Percentiles rank a stretch among this genome's conserved stretches.
Conservation (phyloP, 768 basidiomycete species). For the Auricularia auricula-judae region DNA sequence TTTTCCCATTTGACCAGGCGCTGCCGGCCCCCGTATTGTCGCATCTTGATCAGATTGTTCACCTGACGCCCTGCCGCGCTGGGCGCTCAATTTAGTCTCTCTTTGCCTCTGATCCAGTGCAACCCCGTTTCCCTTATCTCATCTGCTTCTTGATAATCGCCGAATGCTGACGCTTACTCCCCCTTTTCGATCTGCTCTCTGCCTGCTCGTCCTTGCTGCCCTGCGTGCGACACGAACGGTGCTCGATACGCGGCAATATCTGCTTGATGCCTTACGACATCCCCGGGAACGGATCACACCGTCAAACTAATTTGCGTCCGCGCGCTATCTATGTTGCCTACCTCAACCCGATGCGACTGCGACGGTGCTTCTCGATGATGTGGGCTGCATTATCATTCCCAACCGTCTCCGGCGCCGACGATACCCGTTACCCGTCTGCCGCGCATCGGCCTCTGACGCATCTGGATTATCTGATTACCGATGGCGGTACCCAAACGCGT, state of each 20-base stretch:
- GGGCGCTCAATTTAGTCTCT: neutral
- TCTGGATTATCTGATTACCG: neutral
- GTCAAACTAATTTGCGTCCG: neutral
- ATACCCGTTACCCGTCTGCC: neutral
- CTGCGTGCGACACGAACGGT: no score
- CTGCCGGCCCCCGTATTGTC: neutral
- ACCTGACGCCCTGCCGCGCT: neutral
- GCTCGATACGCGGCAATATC: no score
- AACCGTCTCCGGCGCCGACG: neutral
- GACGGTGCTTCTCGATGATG: no score
- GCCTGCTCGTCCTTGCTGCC: no score
- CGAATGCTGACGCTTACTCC: no score
- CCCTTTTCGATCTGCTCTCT: no score
- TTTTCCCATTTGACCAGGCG: conserved; percentile 3
- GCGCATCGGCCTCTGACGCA: neutral
- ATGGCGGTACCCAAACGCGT: neutral
- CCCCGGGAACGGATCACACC: neutral
- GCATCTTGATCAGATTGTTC: neutral
- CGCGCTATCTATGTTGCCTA: neutral
- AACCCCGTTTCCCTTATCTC: neutral
- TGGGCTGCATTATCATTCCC: neutral
- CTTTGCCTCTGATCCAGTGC: neutral
- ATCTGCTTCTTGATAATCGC: neutral
- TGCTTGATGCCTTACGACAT: no score
- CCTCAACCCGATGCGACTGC: no score